phyloP scores from a whole-genome alignment of 352 stramenopile genomes.

The Hyaloperonospora brassicae region DNA sequence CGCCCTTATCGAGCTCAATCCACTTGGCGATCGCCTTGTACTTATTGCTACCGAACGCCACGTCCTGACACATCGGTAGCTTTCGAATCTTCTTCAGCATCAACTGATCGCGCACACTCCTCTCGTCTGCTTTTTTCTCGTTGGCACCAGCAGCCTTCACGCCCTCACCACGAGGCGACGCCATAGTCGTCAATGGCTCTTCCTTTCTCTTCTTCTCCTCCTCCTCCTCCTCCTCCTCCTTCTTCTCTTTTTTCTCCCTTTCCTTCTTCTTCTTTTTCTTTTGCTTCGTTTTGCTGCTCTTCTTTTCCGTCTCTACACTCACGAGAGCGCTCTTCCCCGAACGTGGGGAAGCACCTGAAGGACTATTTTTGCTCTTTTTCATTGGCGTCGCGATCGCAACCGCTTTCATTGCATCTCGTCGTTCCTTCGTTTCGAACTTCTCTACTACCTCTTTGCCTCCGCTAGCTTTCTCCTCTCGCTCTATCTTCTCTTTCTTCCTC shows the following conservation, averaged over 20 bases:
- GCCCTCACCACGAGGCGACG: constrained; percentile 1
- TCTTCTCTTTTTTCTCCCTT: constrained; percentile 8
- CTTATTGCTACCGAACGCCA: constrained; percentile 36
- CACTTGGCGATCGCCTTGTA: constrained; percentile 42
- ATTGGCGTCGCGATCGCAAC: constrained; percentile 5
- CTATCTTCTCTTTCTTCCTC: constrained; percentile 1
- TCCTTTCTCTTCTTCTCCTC: constrained; percentile 14
- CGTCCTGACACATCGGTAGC: constrained; percentile 29
- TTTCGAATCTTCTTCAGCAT: constrained; percentile 36
- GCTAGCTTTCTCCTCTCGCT: constrained; percentile 14
- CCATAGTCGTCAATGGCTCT: neutral
- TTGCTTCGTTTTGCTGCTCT: neutral
- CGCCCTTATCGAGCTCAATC: constrained; percentile 42
- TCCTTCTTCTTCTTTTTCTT: neutral
- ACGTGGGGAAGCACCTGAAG: neutral
- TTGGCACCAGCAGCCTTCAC: neutral
- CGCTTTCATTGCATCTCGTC: constrained; percentile 14
- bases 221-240: constrained; percentile 1
- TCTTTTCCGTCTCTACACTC: neutral
- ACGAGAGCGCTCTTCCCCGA: neutral
- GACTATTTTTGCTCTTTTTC: neutral
- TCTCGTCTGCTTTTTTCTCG: constrained; percentile 6
- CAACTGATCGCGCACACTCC: constrained; percentile 10
- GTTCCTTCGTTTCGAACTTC: constrained; percentile 10
- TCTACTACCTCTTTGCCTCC: neutral